Conservation (phyloP, 164 flowering plant genomes). For the Tetrastigma voinierianum region DNA sequence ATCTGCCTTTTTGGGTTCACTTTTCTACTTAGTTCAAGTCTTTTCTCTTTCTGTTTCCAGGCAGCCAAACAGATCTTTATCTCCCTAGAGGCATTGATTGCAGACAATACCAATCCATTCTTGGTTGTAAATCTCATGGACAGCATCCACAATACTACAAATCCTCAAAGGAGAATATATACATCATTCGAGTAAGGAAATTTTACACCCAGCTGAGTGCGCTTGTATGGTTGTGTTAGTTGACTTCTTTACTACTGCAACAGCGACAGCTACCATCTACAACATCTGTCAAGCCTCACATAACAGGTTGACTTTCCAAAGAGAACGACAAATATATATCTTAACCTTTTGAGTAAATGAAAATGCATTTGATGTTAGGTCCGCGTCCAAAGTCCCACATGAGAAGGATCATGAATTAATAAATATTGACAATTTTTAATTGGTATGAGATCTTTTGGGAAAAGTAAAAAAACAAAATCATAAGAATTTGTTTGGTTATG, state of each 20-base stretch:
- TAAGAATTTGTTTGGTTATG: no score
- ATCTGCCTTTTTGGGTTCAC: no score
- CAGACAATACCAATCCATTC: neutral
- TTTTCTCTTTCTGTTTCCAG: neutral
- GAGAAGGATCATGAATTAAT: no score
- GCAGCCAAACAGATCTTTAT: neutral
- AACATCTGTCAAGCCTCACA: neutral
- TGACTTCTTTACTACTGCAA: neutral
- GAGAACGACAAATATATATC: no score
- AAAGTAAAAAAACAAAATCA: no score
- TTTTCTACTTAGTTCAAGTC: no score
- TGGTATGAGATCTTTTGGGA: no score
- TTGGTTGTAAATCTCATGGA: neutral
- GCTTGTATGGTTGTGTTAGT: neutral
- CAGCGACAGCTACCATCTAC: neutral
- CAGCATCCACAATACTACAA: neutral
- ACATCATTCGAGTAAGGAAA: neutral
- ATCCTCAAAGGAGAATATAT: neutral
- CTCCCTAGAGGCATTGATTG: neutral
- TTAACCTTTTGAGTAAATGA: no score
- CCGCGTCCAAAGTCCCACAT: no score
- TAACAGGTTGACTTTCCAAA: no score
- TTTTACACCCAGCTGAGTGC: neutral
- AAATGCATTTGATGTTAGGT: no score
- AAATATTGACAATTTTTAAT: no score